Evolutionary conservation across 352 stramenopile genomes (phyloP), one percentile per base, ranked within the genome.

Genomic region (Pythium coloratum): DNA sequence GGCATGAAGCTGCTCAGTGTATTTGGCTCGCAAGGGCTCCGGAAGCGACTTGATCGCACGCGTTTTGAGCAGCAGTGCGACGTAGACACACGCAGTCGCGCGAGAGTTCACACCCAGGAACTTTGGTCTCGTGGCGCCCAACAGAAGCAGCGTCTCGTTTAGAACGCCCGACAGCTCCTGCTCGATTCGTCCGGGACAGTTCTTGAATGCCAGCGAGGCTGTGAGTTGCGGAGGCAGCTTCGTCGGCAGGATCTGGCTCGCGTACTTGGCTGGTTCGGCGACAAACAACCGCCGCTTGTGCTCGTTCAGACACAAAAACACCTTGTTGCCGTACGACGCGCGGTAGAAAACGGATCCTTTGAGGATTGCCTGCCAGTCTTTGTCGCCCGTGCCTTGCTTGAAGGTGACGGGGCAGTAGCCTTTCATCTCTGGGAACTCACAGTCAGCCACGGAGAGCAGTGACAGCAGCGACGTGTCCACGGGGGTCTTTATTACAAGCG

Each of bases 371-470:
- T 67, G 63, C 78, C 78, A 87, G 59, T 81, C 72, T 26, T 73
- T 76, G 6, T 77, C 65, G 14, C 66, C 70, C 1, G 50, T 60
- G 33, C 75, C 76, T 9, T 69, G 58, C 20, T 78, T 66, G 55
- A 90, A 91, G 3, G 81, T 91, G 26, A 92, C 84, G 7, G 84
- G 82, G 57, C 82, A 92, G 60, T 91, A 92, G 7, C 82, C 84
- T 70, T 87, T 88, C 51, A 91, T 65, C 59, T 92, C 84, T 0
- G 82, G 82, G 34, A 90, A 89, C 53, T 89, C 78, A 34, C 81
- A 91, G 54, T 91, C 83, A 9, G 75, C 56, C 7, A 90, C 82
- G 0, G 73, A 77, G 2, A 92, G 63, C 18, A 92, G 70, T 40
- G 81, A 90, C 38, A 91, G 14, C 13, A 91, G 54, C n/a, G 84